Percentiles rank a stretch among this genome's conserved stretches.
Conservation (phyloP, 2,329 filamentous ascomycete genomes). For the Ophiostoma ulmi region DNA sequence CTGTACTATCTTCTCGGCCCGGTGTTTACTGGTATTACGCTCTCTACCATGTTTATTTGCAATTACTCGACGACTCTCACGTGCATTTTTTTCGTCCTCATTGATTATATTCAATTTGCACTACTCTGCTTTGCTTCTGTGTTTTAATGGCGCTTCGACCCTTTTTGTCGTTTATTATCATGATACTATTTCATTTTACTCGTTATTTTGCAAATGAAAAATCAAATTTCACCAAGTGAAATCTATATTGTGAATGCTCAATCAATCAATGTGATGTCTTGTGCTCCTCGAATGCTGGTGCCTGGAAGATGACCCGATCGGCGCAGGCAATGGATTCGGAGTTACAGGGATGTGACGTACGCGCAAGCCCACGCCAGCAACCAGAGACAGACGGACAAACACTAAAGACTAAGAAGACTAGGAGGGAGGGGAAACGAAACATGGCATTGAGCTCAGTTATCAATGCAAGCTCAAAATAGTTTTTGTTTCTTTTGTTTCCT, state of each 20-base stretch:
- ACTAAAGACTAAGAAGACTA: neutral
- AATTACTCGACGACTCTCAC: neutral
- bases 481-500: neutral
- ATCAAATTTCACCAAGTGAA: neutral
- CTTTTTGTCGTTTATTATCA: neutral
- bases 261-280: neutral
- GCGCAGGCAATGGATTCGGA: neutral
- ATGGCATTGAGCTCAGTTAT: neutral
- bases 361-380: slow-evolving; percentile 7
- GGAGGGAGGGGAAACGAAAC: neutral
- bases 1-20: neutral
- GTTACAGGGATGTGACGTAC: slow-evolving; percentile 17
- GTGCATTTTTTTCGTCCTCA: too few relatives aligned
- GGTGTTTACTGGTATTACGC: slow-evolving; percentile 9
- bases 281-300: slow-evolving; percentile 18
- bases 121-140: slow-evolving; percentile 9
- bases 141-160: neutral
- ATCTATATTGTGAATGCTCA: neutral
- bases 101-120: neutral
- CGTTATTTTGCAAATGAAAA: neutral
- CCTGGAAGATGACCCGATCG: slow-evolving; percentile 16
- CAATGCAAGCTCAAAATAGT: neutral
- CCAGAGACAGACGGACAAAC: too few relatives aligned
- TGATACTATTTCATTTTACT: neutral
- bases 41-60: neutral